These are phyloP conservation scores for Penicillium paxilli DNA, from an alignment of 495 filamentous ascomycete species.

Conservation along the genomic window DNA sequence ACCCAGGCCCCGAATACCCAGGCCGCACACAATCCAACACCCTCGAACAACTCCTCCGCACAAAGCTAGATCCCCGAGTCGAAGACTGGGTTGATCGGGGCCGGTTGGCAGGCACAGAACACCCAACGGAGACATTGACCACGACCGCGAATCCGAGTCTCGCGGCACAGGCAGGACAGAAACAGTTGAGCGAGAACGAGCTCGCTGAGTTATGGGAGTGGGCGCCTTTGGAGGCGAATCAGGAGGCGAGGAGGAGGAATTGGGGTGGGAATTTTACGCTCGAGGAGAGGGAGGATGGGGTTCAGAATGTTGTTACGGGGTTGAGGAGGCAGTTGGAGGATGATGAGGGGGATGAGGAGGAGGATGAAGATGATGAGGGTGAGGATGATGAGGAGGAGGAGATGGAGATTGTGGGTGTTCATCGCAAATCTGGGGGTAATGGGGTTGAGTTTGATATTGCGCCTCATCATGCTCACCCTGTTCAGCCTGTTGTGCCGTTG, in stretches of 20 bases:
- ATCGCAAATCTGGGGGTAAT: conserved; percentile 37
- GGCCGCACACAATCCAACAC: conserved; percentile 64
- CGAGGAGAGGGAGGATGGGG: conserved; percentile 64
- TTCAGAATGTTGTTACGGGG: conserved; percentile 73
- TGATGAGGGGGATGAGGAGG: conserved; percentile 56
- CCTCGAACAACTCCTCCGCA: conserved; percentile 67
- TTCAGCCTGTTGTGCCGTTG: conserved; percentile 40
- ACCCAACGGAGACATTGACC: conserved; percentile 2
- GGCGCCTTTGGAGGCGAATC: conserved; percentile 52
- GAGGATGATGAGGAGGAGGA: conserved; percentile 57
- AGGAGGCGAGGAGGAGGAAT: conserved; percentile 46
- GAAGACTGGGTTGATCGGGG: conserved; percentile 71
- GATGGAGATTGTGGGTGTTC: conserved; percentile 44
- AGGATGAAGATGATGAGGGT: conserved; percentile 47
- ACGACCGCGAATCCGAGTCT: conserved; percentile 3
- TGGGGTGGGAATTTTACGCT: conserved; percentile 67
- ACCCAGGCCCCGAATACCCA: conserved; percentile 76
- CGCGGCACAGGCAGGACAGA: conserved; percentile 8
- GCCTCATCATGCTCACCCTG: conserved; percentile 26
- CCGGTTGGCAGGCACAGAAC: conserved; percentile 37
- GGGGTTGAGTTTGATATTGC: conserved; percentile 49
- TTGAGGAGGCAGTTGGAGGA: conserved; percentile 57
- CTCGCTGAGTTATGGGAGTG: conserved; percentile 49
- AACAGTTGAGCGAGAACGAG: conserved; percentile 38
- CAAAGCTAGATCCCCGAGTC: conserved; percentile 75